Conservation (phyloP, 371 early-diverging fungal species). For the Mortierella sp. region DNA sequence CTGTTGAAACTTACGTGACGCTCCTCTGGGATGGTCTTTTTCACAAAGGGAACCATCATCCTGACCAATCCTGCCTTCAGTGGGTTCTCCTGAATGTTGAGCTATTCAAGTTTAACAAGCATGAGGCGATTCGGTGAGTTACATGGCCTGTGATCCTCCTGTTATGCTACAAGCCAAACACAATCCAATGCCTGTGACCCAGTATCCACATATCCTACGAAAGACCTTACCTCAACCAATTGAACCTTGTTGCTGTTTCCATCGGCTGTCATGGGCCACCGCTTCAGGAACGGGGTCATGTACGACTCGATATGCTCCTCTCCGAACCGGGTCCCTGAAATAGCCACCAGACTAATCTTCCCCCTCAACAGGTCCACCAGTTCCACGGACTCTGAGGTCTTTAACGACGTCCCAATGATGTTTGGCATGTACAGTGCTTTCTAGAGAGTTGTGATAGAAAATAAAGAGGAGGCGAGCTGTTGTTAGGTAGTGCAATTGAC, state of each 20-base stretch:
- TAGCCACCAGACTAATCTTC: slow-evolving; percentile 74
- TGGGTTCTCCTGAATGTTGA: slow-evolving; percentile 77
- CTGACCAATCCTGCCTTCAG: slow-evolving; percentile 73
- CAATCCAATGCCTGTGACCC: not conserved
- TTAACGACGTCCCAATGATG: slow-evolving; percentile 70
- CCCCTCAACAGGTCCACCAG: slow-evolving; percentile 68
- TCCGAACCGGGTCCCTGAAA: slow-evolving; percentile 80
- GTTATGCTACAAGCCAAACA: not conserved
- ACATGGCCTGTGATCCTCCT: not conserved
- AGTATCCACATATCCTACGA: not conserved
- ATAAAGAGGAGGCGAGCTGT: too few relatives aligned
- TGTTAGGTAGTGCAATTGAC: not conserved
- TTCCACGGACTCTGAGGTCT: slow-evolving; percentile 64
- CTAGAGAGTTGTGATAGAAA: slow-evolving; percentile 42
- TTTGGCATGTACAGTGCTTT: slow-evolving; percentile 81
- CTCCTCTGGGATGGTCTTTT: slow-evolving; percentile 69
- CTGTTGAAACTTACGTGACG: slow-evolving; percentile 61
- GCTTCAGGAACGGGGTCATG: slow-evolving; percentile 49
- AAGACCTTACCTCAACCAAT: slow-evolving; percentile 24
- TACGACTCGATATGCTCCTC: slow-evolving; percentile 65
- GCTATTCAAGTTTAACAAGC: slow-evolving; percentile 36
- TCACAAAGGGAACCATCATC: slow-evolving; percentile 73
- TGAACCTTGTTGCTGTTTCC: slow-evolving; percentile 25
- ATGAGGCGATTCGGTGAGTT: not conserved
- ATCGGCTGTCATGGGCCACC: slow-evolving; percentile 18